Base-by-base conservation (phyloP, 352 stramenopile species). In the Pythium aristosporum region DNA sequence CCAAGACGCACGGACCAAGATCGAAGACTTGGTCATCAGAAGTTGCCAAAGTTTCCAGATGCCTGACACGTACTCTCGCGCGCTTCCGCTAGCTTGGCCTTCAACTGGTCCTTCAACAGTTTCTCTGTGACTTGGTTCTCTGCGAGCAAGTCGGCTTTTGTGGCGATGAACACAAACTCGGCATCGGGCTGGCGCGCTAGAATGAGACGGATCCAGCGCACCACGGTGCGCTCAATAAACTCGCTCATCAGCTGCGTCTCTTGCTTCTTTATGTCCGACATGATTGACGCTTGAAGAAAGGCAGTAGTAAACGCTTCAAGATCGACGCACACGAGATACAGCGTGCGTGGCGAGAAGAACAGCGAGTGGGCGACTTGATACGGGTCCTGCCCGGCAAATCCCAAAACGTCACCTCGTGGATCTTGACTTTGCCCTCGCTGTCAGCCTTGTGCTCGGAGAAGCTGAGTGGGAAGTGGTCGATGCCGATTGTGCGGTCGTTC, bases 401-500 rank as follows among this genome's bases (percentile, higher is more conserved):
- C 64, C 64, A 71, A 32, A 66, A 58, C 13, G 52, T 63, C 23
- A 71, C 48, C 37, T 59, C 56, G 43, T 69, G 43, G 4, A 39
- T 55, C 15, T 48, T 57, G 1, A 30, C 1, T 0, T 1, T n/a
- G 12, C 16, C 20, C 16, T 3, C 42, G 6, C 21, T 8, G 3
- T 3, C 36, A 21, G 21, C 2, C 2, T 9, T 13, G 25, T 3
- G 10, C 11, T 52, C 18, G 0, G n/a, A 15, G 32, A 78, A 74
- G 8, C 55, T 18, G 32, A 53, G 64, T 2, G 37, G 18, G 28
- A 77, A 67, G 15, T 74, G 57, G 25, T 78, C 68, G 5, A 78
- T 67, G 1, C 71, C 71, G 23, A 78, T 67, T 1, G 68, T 78
- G 2, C 67, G 71, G 12, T 54, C 32, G 25, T 72, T 60, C 9